Base-by-base conservation (phyloP, 2,329 filamentous ascomycete genomes). In the Colletotrichum sp. region DNA sequence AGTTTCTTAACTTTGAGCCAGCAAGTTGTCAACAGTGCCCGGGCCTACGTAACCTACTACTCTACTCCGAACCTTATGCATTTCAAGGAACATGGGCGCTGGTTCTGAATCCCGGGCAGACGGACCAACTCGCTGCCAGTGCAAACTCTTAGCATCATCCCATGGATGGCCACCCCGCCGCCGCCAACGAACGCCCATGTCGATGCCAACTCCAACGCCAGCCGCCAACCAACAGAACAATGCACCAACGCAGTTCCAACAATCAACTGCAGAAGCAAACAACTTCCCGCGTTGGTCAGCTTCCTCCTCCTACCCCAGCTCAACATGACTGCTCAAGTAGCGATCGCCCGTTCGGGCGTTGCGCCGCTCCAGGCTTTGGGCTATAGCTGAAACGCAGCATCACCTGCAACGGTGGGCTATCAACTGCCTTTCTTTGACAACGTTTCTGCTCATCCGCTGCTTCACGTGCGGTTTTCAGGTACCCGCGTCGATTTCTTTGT, bases 341-440 rank as follows among this genome's bases (percentile, higher is more conserved):
- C 65, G 73, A 70, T 74, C 65, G 56, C 34, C 60, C 36, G 48
- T 52, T 48, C 18, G 65, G 64, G 65, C 58, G 70, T 60, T 69
- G 64, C 70, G 70, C 73, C 70, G 70, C 65, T 68, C 24, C 70
- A 26, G 28, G n/a, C 30, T 24, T n/a, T 66, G 18, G 28, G 26
- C 58, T 52, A 18, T 13, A 64, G 56, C 30, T 76, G 73, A 73
- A 76, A 69, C 65, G 48, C 32, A 52, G 73, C 36, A 60, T 58
- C 66, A 32, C 34, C 36, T 60, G 56, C 70, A 76, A 76, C 73
- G 70, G 73, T 48, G 21, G 67, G 24, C 34, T 34, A 64, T 64
- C 70, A 60, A 55, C 58, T 62, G 28, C 66, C 36, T 66, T 73
- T 61, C 61, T 71, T 71, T 61, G 66, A 71, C 28, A 61, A 71